phyloP scores from a whole-genome alignment of 768 basidiomycete genomes.

The Hypsizygus marmoreus region DNA sequence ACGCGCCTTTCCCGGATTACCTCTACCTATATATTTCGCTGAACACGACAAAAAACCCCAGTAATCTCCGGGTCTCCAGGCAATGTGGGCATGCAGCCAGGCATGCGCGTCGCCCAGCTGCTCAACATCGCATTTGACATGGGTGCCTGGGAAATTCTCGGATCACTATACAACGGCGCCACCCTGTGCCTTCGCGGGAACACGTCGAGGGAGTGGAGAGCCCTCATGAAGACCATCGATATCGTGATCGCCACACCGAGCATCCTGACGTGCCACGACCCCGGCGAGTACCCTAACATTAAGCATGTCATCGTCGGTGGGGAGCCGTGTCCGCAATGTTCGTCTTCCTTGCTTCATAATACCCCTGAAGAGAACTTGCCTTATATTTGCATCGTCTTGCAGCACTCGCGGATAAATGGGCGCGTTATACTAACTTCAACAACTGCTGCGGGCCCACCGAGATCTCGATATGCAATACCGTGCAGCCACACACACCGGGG shows the following conservation, averaged over 20 bases:
- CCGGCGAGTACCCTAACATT: slow-evolving; percentile 50
- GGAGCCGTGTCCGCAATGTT: slow-evolving; percentile 54
- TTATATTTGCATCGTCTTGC: neutral
- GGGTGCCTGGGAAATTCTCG: slow-evolving; percentile 65
- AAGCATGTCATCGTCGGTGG: slow-evolving; percentile 52
- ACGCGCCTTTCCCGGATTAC: slow-evolving; percentile 1
- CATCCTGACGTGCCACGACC: slow-evolving; percentile 50
- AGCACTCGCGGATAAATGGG: slow-evolving; percentile 48
- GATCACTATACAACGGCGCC: slow-evolving; percentile 50
- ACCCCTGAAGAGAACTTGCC: no score
- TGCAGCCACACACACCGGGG: slow-evolving; percentile 42
- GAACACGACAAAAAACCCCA: slow-evolving; percentile 16
- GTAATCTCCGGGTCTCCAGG: slow-evolving; percentile 48
- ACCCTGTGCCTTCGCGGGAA: slow-evolving; percentile 57
- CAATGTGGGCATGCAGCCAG: slow-evolving; percentile 60
- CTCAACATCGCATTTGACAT: slow-evolving; percentile 70
- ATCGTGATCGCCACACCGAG: slow-evolving; percentile 57
- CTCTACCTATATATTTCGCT: slow-evolving; percentile 1
- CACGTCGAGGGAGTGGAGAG: slow-evolving; percentile 49
- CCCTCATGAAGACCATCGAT: slow-evolving; percentile 50
- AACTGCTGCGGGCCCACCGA: slow-evolving; percentile 61
- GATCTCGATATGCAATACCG: slow-evolving; percentile 55
- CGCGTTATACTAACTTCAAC: slow-evolving; percentile 39
- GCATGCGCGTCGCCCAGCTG: slow-evolving; percentile 56
- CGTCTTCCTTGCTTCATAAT: slow-evolving; percentile 6